Conservation (phyloP, 306 rosid genomes). For the Datisca glomerata region DNA sequence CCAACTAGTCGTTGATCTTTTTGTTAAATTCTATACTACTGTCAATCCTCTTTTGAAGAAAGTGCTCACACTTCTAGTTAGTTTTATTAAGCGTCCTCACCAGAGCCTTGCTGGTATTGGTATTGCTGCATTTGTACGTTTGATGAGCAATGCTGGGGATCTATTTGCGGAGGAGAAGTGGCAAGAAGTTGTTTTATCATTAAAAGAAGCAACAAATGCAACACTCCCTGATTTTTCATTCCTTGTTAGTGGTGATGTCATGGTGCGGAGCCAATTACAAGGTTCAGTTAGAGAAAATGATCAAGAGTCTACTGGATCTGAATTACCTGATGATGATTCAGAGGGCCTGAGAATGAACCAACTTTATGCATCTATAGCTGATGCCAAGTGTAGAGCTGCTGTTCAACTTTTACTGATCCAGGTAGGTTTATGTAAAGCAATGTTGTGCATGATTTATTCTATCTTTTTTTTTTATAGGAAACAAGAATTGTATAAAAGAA, state of each 20-base stretch:
- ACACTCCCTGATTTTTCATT: conserved; percentile 80
- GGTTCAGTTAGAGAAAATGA: conserved; percentile 31
- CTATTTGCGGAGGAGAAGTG: conserved; percentile 91
- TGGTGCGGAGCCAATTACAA: conserved; percentile 24
- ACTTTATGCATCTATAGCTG: conserved; percentile 48
- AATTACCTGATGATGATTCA: conserved; percentile 29
- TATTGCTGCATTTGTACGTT: conserved; percentile 93
- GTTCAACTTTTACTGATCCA: conserved; percentile 93
- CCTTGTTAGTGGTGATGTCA: conserved; percentile 29
- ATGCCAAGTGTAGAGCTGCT: conserved; percentile 87
- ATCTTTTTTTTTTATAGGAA: too few relatives aligned
- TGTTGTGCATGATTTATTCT: too few relatives aligned
- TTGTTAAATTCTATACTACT: conserved; percentile 75
- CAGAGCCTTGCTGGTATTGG: conserved; percentile 98
- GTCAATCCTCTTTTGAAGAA: conserved; percentile 91
- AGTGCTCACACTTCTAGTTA: conserved; percentile 82
- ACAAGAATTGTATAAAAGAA: too few relatives aligned
- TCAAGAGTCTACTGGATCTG: conserved; percentile 37
- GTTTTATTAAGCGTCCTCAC: conserved; percentile 94
- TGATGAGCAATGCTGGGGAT: conserved; percentile 94
- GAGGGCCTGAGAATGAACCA: conserved; percentile 31
- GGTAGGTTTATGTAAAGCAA: too few relatives aligned
- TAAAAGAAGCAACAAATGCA: conserved; percentile 78
- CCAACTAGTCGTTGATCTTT: conserved; percentile 90
- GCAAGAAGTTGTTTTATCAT: conserved; percentile 81